Conservation (phyloP, 2,329 filamentous ascomycete species). For the Setomelanomma holmii region DNA sequence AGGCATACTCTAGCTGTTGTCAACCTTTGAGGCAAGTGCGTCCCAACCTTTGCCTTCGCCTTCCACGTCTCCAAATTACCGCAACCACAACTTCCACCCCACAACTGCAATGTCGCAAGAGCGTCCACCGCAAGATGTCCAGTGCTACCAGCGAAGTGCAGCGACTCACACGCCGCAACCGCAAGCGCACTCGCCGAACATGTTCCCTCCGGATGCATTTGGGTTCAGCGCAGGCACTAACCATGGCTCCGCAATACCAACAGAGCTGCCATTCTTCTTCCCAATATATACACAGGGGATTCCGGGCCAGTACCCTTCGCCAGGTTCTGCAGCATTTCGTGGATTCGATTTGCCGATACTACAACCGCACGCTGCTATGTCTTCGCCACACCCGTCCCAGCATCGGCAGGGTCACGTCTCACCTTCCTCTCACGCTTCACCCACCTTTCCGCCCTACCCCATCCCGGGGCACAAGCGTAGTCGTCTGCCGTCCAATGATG, state of each 20-base stretch:
- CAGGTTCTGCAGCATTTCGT: too few species aligned
- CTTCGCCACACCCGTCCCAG: too few species aligned
- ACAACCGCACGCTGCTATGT: too few species aligned
- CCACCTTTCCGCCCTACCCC: neutral
- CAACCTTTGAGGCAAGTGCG: neutral
- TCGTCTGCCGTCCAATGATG: slow-evolving; percentile 1
- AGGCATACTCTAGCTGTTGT: neutral
- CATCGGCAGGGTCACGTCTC: neutral
- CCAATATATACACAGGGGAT: too few species aligned
- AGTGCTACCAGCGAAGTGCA: neutral
- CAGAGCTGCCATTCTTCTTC: too few species aligned
- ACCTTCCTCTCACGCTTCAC: neutral
- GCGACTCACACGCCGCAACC: neutral
- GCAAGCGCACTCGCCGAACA: neutral
- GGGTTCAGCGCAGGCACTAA: neutral
- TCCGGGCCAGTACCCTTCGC: too few species aligned
- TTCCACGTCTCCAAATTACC: too few species aligned
- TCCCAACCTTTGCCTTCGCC: neutral
- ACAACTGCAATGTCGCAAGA: neutral
- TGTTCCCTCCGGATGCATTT: neutral
- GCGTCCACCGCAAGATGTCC: neutral
- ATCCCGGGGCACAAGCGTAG: neutral
- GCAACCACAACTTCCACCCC: neutral
- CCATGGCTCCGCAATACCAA: neutral
- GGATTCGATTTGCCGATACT: too few species aligned